These are phyloP conservation scores for Ceriops zippeliana DNA, from an alignment of 345 rosid species.

Conservation along the genomic window DNA sequence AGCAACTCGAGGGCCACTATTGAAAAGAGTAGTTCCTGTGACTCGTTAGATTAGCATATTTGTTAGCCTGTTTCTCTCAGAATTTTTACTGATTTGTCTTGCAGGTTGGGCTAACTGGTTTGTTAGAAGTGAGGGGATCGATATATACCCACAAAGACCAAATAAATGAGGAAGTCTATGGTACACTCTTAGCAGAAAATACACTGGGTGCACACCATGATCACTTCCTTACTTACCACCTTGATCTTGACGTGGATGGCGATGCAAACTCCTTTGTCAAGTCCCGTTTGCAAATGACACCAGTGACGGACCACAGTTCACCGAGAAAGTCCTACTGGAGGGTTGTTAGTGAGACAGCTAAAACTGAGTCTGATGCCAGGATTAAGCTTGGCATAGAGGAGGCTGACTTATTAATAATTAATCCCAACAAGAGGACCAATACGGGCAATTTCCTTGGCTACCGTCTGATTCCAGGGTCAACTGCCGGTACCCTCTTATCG, in stretches of 20 bases:
- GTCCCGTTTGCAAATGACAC: constrained; percentile 32
- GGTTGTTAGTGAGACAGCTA: constrained; percentile 29
- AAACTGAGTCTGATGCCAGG: constrained; percentile 40
- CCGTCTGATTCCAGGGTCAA: constrained; percentile 32
- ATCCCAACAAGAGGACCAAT: constrained; percentile 41
- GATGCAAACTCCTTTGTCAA: constrained; percentile 40
- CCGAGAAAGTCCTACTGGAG: constrained; percentile 55
- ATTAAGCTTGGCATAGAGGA: constrained; percentile 26
- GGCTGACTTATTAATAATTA: constrained; percentile 34
- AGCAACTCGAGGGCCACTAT: too few species aligned
- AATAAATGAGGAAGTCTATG: constrained; percentile 37
- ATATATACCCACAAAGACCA: constrained; percentile 32
- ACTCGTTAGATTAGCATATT: too few species aligned
- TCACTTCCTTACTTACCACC: constrained; percentile 47
- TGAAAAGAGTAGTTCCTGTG: too few species aligned
- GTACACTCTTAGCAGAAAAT: constrained; percentile 47
- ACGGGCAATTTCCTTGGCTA: constrained; percentile 43
- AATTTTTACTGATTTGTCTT: not conserved
- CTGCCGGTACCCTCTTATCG: constrained; percentile 17
- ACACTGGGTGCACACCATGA: constrained; percentile 42
- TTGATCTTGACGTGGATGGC: constrained; percentile 56
- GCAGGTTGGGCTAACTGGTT: constrained; percentile 54
- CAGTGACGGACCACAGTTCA: constrained; percentile 9
- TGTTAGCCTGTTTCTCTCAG: too few species aligned
- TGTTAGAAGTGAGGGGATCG: constrained; percentile 39